Conservation (phyloP, 2,329 filamentous ascomycete species). For the Pseudocercospora fijiensis region DNA sequence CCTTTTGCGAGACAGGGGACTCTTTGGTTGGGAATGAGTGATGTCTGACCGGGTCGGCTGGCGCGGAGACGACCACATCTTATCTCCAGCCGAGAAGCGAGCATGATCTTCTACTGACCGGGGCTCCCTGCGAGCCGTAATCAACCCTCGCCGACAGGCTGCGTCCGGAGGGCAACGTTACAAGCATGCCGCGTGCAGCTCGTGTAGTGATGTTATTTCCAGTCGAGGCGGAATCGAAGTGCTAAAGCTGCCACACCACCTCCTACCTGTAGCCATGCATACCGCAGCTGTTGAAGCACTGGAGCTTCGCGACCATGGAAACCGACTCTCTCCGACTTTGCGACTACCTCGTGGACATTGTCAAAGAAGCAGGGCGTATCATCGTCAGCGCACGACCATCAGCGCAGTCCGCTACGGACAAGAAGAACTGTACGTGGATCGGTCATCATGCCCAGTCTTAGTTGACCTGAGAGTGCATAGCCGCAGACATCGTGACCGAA, state of each 20-base stretch:
- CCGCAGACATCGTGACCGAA: background rate
- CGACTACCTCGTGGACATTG: background rate
- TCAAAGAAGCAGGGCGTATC: background rate
- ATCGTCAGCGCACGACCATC: background rate
- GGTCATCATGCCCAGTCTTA: background rate
- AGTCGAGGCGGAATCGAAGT: background rate
- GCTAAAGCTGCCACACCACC: background rate
- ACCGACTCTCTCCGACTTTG: background rate
- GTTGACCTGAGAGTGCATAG: background rate
- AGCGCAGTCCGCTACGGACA: background rate
- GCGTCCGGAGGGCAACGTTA: background rate
- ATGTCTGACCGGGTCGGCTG: background rate
- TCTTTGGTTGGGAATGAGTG: background rate
- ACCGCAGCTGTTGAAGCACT: background rate
- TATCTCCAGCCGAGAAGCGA: conserved; percentile 3
- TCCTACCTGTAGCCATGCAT: background rate
- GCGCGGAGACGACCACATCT: background rate
- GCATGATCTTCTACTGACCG: background rate
- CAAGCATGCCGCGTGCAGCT: background rate
- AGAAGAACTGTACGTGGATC: background rate
- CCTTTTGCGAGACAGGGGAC: background rate
- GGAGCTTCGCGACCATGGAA: background rate
- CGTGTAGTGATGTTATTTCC: background rate
- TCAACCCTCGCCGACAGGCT: background rate
- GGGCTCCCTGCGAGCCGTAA: background rate